Base-by-base conservation (phyloP, 257 asterid genomes). In the Buddleja alternifolia region DNA sequence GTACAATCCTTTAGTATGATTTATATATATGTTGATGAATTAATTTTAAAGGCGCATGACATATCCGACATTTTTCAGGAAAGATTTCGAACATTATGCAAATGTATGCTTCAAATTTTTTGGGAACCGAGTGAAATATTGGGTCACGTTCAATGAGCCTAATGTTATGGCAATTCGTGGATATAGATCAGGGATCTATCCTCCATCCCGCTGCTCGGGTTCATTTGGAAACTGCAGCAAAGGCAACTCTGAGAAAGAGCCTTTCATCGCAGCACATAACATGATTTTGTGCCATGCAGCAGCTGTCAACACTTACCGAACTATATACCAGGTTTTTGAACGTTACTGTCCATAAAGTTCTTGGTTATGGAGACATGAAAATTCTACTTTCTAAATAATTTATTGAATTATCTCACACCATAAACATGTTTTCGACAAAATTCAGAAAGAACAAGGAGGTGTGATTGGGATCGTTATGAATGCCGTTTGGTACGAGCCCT, bases 61-160 rank as follows among this genome's bases (percentile, higher is more conserved):
- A 29, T 16, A 21, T 72, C 10, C 44, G 36, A 21, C 29, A 29
- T 57, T 51, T 44, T 72, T 17, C 86, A 89, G 95, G 86, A 84
- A 82, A 2, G 95, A 89, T 67, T 87, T 87, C 39, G 71, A 68
- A 61, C 72, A 83, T 42, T 83, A 73, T 15, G 96, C 89, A 40
- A 80, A 83, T 16, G 21, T 78, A 23, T 90, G 96, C 58, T 90
- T 87, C 80, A 77, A 74, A 60, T 58, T 59, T 40, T 85, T 90
- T 48, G 95, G 90, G 17, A 84, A 82, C 54, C 66, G 90, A 37
- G 95, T 89, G 57, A 89, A 83, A 56, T 67, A 78, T 23, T 89
- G 96, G 96, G 77, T 66, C 16, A 87, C 95, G 55, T 45, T 87
- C 57, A 89, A 85, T 48, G 96, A 89, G 72, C 95, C 96, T 0